Base-by-base conservation (phyloP, 257 asterid species). In the Ajuga chamaepitys region DNA sequence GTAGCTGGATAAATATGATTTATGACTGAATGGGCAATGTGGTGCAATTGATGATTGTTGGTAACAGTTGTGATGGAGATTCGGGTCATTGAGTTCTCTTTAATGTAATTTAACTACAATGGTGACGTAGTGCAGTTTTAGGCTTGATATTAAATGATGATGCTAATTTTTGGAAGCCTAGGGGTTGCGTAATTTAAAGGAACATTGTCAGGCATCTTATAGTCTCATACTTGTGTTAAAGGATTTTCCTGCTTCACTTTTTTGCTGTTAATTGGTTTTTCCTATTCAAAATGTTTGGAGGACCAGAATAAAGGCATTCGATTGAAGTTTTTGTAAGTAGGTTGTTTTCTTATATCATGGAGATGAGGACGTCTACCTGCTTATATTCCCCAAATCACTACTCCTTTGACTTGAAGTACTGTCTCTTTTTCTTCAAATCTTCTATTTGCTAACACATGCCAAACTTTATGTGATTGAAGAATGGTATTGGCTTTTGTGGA, bases 71-170 rank as follows among this genome's bases (percentile, higher is more conserved):
- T 25, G 20, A 18, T 32, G 59, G 10, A 26, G 18, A 54, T 16
- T 45, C 25, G 54, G 34, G 61, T 48, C 55, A 38, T 13, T 40
- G 41, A 59, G 12, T 41, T 64, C 14, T 73, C 64, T 66, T 41
- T 52, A 25, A 20, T 63, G 41, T 42, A 30, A 10, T 73, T 73
- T 53, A 5, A 1, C 28, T 4, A 17, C 55, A 48, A 56, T 38
- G 51, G 17, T 13, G 22, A 25, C 14, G 1, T 10, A 30, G 14
- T 32, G 53, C 59, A 47, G 55, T 52, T 42, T 60, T 32, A 47
- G 55, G 69, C 34, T 52, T 52, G 64, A 51, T 60, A 46, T 14
- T 35, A 24, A 5, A 44, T 18, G 48, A 40, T 13, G 28, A 4
- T 48, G 55, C 56, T 50, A 41, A 40, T 38, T 20, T 22, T 47